A percentile compares a stretch with the other conserved stretches of the same genome.
These are phyloP conservation scores for Entomophthora muscae DNA, from an alignment of 371 early-diverging fungal species.

Conservation along the genomic window DNA sequence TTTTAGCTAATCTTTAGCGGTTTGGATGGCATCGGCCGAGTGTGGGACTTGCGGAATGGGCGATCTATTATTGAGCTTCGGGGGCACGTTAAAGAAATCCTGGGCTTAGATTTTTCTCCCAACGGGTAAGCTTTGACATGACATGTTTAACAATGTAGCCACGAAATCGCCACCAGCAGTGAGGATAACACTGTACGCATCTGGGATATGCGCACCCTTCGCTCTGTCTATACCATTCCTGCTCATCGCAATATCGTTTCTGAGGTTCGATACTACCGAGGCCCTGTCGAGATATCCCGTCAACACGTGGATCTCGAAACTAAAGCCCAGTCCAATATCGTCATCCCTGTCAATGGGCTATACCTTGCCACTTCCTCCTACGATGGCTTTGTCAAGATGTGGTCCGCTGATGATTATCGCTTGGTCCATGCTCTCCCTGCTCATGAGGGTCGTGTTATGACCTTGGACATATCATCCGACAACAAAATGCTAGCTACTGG, in stretches of 20 bases:
- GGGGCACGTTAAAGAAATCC: conserved; percentile 82
- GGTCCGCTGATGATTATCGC: conserved; percentile 86
- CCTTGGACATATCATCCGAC: conserved; percentile 63
- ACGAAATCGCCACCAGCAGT: conserved; percentile 62
- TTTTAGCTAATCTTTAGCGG: conserved; percentile 30
- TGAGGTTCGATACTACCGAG: conserved; percentile 55
- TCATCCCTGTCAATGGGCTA: conserved; percentile 20
- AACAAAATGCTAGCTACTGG: conserved; percentile 66
- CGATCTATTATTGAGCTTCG: conserved; percentile 69
- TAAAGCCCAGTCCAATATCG: conserved; percentile 2
- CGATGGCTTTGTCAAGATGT: conserved; percentile 83
- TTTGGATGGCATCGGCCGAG: conserved; percentile 70
- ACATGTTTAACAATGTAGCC: conserved; percentile 14
- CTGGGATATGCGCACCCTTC: conserved; percentile 75
- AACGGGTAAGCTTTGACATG: conserved; percentile 40
- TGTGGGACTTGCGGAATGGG: conserved; percentile 92
- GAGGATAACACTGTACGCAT: conserved; percentile 70
- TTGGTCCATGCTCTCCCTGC: conserved; percentile 71
- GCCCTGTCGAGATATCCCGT: conserved; percentile 1
- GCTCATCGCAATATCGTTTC: conserved; percentile 83
- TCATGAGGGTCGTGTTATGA: conserved; percentile 79
- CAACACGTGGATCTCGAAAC: conserved; percentile 9
- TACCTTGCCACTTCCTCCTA: conserved; percentile 54
- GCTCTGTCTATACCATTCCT: conserved; percentile 65
- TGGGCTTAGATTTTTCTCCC: conserved; percentile 78